These are phyloP conservation scores for Venturia aucupariae DNA, from an alignment of 2,329 filamentous ascomycete genomes.

Conservation along the genomic window DNA sequence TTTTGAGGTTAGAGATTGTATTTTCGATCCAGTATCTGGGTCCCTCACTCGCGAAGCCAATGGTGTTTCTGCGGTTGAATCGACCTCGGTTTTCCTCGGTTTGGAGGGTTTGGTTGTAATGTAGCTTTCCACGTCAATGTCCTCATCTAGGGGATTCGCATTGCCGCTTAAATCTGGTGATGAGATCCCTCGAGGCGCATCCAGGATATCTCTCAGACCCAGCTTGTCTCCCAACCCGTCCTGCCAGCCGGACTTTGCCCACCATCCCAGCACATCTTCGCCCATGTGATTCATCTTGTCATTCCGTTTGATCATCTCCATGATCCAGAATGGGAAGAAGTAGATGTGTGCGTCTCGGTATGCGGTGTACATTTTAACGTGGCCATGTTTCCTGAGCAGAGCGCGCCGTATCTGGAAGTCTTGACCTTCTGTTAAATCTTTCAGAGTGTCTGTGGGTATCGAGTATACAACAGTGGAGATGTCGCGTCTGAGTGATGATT, in stretches of 20 bases:
- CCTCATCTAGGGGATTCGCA: neutral
- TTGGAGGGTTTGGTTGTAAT: slow-evolving; percentile 5
- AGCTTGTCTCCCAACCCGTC: slow-evolving; percentile 70
- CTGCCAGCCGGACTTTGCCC: slow-evolving; percentile 93
- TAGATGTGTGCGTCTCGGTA: slow-evolving; percentile 92
- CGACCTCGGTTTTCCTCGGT: slow-evolving; percentile 1
- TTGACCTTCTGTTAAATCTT: slow-evolving; percentile 63
- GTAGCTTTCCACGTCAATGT: slow-evolving; percentile 11
- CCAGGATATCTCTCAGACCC: slow-evolving; percentile 57
- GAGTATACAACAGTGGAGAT: slow-evolving; percentile 76
- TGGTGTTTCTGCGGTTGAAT: slow-evolving; percentile 6
- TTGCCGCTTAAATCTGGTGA: slow-evolving; percentile 21
- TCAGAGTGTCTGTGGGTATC: slow-evolving; percentile 80
- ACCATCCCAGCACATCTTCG: slow-evolving; percentile 89
- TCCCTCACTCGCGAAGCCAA: slow-evolving; percentile 30
- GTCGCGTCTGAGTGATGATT: slow-evolving; percentile 55
- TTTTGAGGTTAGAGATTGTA: slow-evolving; percentile 21
- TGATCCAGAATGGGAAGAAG: slow-evolving; percentile 83
- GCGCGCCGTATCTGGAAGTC: slow-evolving; percentile 65
- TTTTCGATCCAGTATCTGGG: slow-evolving; percentile 17
- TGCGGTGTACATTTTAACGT: slow-evolving; percentile 69
- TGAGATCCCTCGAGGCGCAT: slow-evolving; percentile 33
- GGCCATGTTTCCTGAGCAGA: slow-evolving; percentile 64
- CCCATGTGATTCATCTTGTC: slow-evolving; percentile 78
- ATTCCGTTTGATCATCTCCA: slow-evolving; percentile 73